These are phyloP conservation scores for Sphagnum magellanicum DNA, from an alignment of 228 moss, liverwort and hornwort genomes.

Conservation along the genomic window DNA sequence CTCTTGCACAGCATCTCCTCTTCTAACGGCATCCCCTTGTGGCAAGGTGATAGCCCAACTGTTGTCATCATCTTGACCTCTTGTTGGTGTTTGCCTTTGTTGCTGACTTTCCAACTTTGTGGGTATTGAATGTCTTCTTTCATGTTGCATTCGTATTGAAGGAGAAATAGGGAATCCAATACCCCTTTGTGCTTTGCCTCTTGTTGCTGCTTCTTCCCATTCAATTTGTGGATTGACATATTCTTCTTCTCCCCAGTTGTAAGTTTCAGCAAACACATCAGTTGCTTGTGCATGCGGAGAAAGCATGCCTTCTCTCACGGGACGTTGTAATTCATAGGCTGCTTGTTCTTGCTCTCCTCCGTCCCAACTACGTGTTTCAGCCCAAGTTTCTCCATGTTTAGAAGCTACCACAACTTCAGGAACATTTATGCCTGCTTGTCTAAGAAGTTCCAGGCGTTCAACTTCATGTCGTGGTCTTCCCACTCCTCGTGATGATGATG, in stretches of 20 bases:
- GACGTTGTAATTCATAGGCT: background rate
- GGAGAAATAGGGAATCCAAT: constrained; percentile 10
- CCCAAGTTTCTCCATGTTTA: constrained; percentile 5
- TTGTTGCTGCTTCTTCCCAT: background rate
- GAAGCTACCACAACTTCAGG: constrained; percentile 1
- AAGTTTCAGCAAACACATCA: constrained; percentile 16
- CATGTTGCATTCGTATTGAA: background rate
- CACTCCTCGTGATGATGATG: background rate
- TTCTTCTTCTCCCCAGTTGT: constrained; percentile 22
- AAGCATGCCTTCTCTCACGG: constrained; percentile 10
- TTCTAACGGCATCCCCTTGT: constrained; percentile 7
- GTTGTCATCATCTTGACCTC: constrained; percentile 4
- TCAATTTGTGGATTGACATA: background rate
- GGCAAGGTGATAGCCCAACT: constrained; percentile 41
- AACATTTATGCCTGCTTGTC: background rate
- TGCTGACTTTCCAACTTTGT: constrained; percentile 22
- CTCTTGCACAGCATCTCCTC: constrained; percentile 35
- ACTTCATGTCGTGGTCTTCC: constrained; percentile 16
- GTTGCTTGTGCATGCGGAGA: constrained; percentile 10
- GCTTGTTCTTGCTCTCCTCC: background rate
- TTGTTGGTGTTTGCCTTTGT: constrained; percentile 8
- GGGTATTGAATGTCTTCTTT: constrained; percentile 18
- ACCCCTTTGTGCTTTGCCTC: constrained; percentile 8
- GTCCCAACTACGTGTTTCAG: background rate
- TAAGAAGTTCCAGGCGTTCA: constrained; percentile 15